These are phyloP conservation scores for Fusarium metavorans DNA, from an alignment of 2,329 filamentous ascomycete genomes.

Conservation along the genomic window DNA sequence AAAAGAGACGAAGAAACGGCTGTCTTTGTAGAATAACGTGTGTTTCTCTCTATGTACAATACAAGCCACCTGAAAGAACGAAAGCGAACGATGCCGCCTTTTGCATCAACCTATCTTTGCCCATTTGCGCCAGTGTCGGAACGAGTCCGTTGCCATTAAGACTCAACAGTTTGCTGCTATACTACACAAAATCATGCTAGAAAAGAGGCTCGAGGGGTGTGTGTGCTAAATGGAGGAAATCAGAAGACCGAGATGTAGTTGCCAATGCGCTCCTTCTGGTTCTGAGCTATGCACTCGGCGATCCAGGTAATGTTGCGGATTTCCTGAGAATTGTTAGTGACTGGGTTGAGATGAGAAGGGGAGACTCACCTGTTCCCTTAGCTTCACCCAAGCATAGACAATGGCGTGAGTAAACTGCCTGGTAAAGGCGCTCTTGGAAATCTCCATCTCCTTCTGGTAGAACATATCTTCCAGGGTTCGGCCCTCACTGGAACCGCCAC, in stretches of 20 bases:
- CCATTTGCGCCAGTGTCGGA: conserved; percentile 50
- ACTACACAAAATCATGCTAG: conserved; percentile 57
- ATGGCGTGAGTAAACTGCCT: conserved; percentile 95
- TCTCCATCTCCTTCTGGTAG: conserved; percentile 99
- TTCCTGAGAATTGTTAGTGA: conserved; percentile 73
- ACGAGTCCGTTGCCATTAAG: conserved; percentile 52
- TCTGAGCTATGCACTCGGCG: conserved; percentile 98
- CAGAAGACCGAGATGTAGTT: conserved; percentile 99
- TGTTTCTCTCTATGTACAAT: conserved; percentile 64
- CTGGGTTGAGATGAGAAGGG: conserved; percentile 6
- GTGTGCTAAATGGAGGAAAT: conserved; percentile 44
- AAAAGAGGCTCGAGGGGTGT: conserved; percentile 32
- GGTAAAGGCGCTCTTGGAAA: conserved; percentile 94
- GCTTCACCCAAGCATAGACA: conserved; percentile 97
- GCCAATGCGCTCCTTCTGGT: conserved; percentile 98
- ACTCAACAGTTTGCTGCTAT: conserved; percentile 53
- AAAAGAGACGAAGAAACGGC: not conserved
- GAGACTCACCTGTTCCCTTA: conserved; percentile 88
- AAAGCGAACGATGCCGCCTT: conserved; percentile 42
- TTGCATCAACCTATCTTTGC: conserved; percentile 43
- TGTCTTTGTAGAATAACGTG: conserved; percentile 57
- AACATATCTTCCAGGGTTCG: conserved; percentile 97
- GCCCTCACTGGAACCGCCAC: conserved; percentile 81
- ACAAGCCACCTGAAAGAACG: conserved; percentile 51
- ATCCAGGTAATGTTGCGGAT: conserved; percentile 99